A percentile compares a stretch with the other conserved stretches of the same genome.
Evolutionary conservation across 352 stramenopile genomes (phyloP).

Genomic region (Pythium brachiatum): DNA sequence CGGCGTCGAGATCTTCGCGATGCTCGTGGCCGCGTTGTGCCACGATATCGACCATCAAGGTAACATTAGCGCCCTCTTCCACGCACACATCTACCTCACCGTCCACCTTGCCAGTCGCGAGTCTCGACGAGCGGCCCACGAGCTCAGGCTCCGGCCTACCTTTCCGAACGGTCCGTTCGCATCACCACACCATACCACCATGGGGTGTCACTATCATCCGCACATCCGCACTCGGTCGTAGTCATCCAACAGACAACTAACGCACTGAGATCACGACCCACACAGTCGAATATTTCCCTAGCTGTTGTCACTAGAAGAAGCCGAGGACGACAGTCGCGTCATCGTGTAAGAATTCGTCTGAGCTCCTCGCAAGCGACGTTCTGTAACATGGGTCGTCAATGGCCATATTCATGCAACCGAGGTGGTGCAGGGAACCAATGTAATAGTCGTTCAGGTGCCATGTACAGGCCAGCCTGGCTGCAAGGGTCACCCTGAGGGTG

Average conservation of each 20-base stretch:
- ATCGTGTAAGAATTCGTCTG: too few species aligned
- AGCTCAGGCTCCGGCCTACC: neutral
- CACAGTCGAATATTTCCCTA: neutral
- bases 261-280: neutral
- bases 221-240: neutral
- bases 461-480: too few species aligned
- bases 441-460: too few species aligned
- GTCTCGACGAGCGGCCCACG: neutral
- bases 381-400: too few species aligned
- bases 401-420: too few species aligned
- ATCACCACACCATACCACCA: neutral
- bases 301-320: slow-evolving; percentile 52
- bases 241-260: neutral
- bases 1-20: slow-evolving; percentile 65
- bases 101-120: neutral
- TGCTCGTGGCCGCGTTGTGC: slow-evolving; percentile 67
- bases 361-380: too few species aligned
- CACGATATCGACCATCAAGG: slow-evolving; percentile 85
- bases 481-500: too few species aligned
- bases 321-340: slow-evolving; percentile 92
- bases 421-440: too few species aligned
- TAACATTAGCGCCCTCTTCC: slow-evolving; percentile 74
- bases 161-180: too few species aligned
- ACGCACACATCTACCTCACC: too few species aligned
- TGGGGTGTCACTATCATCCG: neutral